A percentile compares a stretch with the other conserved stretches of the same genome.
phyloP scores from a whole-genome alignment of 306 rosid genomes.

The Abrus pulchellus region DNA sequence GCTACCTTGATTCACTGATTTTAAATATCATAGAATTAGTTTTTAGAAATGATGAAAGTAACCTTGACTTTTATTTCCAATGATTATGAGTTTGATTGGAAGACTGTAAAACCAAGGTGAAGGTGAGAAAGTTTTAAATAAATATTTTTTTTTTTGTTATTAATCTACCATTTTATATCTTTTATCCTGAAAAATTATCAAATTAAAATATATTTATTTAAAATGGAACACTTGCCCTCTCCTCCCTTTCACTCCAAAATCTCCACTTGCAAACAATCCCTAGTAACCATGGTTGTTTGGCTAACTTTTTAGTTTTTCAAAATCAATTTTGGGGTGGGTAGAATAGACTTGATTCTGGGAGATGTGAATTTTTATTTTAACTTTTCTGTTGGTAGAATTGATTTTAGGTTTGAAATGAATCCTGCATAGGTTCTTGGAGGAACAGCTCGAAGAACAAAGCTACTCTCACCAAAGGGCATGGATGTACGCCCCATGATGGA shows the following conservation, averaged over 20 bases:
- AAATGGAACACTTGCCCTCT: no score
- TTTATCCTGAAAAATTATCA: no score
- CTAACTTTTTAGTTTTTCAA: neutral
- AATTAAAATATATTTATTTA: no score
- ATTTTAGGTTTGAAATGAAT: slow-evolving; percentile 17
- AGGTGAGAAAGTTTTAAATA: neutral
- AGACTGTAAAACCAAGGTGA: neutral
- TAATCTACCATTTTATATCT: no score
- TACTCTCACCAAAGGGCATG: slow-evolving; percentile 94
- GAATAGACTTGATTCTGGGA: neutral
- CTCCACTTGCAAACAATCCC: neutral
- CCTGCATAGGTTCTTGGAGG: slow-evolving; percentile 84
- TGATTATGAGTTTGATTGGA: neutral
- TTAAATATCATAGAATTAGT: neutral
- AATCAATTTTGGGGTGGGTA: neutral
- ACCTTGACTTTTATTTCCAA: slow-evolving; percentile 16
- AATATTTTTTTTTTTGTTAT: no score
- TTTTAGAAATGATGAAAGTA: slow-evolving; percentile 19
- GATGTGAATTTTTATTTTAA: neutral
- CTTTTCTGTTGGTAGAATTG: neutral
- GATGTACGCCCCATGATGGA: slow-evolving; percentile 99
- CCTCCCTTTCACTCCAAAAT: no score
- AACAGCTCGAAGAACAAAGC: slow-evolving; percentile 83
- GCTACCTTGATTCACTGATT: neutral
- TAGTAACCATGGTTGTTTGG: neutral